Evolutionary conservation across 495 filamentous ascomycete species (phyloP), one percentile per base, ranked within the genome.

Genomic region (Geopyxis carbonaria): DNA sequence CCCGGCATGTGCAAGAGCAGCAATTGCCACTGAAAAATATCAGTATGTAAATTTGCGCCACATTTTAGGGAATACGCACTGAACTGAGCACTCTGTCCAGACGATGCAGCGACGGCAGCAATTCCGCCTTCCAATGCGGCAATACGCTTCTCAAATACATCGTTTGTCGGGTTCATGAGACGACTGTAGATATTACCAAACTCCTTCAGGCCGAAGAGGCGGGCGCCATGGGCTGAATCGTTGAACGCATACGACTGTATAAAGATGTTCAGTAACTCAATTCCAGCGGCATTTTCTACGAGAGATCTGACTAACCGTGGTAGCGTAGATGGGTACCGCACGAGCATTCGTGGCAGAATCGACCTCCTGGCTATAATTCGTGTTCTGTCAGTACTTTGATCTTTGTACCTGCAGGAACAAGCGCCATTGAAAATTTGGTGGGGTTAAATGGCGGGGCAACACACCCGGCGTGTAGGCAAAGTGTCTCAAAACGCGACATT

Each of bases 91-190:
- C 83, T 70, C 60, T 95, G 91, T 38, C 89, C 89, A 2, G 89
- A 94, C 2, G 83, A 70, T 18, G 87, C 73, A 2, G 86, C 89
- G 11, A 95, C 66, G 11, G 89, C 89, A 2, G 89, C 89, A 20
- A 84, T 75, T 39, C 89, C 89, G 9, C 89, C 89, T 61, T 97
- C 89, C 15, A 97, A 75, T 10, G 89, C 91, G 10, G 91, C 89
- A 30, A 95, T 80, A 36, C 89, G 75, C 67, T 95, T 94, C 62
- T 97, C 89, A 44, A 95, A 89, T 30, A 95, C 91, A 61, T 94
- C 91, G 42, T 93, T 82, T 4, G 89, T 97, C 2, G 89, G 89
- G 59, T 97, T 97, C 84, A 91, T 92, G 50, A 97, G 89, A 41
- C 89, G 78, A 53, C 77, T 84, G 68, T 97, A 97, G 63, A 97